phyloP scores from a whole-genome alignment of 768 basidiomycete genomes.

The Artomyces pyxidatus region DNA sequence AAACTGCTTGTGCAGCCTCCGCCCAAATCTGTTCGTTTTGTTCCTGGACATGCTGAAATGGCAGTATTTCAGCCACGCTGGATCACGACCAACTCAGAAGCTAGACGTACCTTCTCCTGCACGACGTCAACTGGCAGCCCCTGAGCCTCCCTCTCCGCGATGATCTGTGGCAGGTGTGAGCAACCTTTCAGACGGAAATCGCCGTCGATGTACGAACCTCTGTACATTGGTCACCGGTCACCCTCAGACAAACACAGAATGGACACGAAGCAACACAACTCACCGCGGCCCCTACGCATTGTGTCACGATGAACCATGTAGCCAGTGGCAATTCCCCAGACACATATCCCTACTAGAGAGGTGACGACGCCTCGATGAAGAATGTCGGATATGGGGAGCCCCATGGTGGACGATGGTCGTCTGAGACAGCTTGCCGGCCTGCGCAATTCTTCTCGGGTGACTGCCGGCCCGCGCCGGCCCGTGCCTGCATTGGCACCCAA shows the following conservation, averaged over 20 bases:
- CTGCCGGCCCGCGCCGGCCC: too few species aligned
- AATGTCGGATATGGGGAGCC: conserved; percentile 36
- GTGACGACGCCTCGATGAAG: conserved; percentile 49
- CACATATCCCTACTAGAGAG: conserved; percentile 42
- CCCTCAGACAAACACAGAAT: background rate
- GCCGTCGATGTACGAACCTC: too few species aligned
- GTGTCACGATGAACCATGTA: conserved; percentile 47
- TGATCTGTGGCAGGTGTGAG: background rate
- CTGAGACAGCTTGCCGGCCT: too few species aligned
- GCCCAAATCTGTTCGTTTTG: conserved; percentile 1
- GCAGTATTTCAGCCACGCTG: too few species aligned
- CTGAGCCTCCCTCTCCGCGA: background rate
- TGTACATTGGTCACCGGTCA: background rate
- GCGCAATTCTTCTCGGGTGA: too few species aligned
- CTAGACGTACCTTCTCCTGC: background rate
- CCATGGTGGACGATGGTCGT: too few species aligned
- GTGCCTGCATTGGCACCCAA: too few species aligned
- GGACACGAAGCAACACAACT: conserved; percentile 15
- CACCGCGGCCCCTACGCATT: conserved; percentile 48
- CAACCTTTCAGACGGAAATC: too few species aligned
- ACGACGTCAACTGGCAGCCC: background rate
- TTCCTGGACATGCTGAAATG: too few species aligned
- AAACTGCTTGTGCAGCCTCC: background rate
- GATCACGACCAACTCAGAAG: too few species aligned
- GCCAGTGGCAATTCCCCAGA: conserved; percentile 46